Evolutionary conservation across 768 basidiomycete genomes (phyloP).

Genomic region (Asterophora parasitica): DNA sequence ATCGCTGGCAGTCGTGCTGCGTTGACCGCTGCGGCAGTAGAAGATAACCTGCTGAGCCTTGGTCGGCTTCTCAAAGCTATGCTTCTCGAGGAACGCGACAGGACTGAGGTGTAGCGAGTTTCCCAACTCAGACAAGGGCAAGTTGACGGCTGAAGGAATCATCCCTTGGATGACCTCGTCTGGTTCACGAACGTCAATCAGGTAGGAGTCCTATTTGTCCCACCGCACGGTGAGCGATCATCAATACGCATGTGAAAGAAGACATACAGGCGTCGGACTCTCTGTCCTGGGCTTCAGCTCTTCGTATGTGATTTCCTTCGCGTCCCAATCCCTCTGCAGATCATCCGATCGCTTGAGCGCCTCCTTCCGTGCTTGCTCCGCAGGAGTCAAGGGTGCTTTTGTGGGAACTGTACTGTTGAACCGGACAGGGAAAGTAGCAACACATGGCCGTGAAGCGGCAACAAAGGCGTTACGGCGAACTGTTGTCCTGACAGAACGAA

Average conservation of each 20-base stretch:
- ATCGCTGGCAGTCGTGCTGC: constrained; percentile 79
- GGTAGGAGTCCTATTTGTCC: constrained; percentile 51
- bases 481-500: constrained; percentile 19
- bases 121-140: constrained; percentile 78
- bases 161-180: constrained; percentile 88
- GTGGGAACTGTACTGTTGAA: constrained; percentile 15
- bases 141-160: constrained; percentile 88
- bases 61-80: constrained; percentile 72
- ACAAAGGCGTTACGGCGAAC: constrained; percentile 14
- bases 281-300: constrained; percentile 76
- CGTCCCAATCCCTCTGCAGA: constrained; percentile 71
- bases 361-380: constrained; percentile 29
- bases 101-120: constrained; percentile 55
- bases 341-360: constrained; percentile 33
- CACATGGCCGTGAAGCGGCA: constrained; percentile 8
- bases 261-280: constrained; percentile 64
- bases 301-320: constrained; percentile 68
- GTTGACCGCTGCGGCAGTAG: constrained; percentile 86
- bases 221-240: constrained; percentile 8
- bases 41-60: constrained; percentile 75
- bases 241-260: neutral
- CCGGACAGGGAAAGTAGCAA: constrained; percentile 11
- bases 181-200: constrained; percentile 91
- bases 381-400: constrained; percentile 23
- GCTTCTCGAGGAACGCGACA: constrained; percentile 54